Percentiles rank a stretch among this genome's conserved stretches.
phyloP scores from a whole-genome alignment of 1,139 yeast genomes.

The Williopsis jadinii region DNA sequence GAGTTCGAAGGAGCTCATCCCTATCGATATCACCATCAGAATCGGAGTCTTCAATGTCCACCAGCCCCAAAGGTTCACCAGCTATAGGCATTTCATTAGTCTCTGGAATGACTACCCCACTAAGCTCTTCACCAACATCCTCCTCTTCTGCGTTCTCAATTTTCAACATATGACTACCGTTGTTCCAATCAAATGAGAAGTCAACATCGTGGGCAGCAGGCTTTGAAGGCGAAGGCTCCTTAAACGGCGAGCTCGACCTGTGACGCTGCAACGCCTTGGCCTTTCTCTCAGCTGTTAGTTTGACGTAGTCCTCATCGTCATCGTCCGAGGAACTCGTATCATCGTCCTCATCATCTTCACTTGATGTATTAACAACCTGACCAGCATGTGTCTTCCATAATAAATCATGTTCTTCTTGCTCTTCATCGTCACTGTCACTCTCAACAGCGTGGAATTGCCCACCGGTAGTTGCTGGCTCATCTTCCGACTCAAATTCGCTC shows the following conservation, averaged over 20 bases:
- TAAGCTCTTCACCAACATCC: conserved; percentile 65
- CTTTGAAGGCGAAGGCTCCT: conserved; percentile 11
- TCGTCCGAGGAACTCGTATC: conserved; percentile 51
- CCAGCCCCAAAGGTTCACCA: conserved; percentile 17
- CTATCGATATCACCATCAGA: conserved; percentile 57
- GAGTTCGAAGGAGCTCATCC: conserved; percentile 60
- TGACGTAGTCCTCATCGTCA: conserved; percentile 64
- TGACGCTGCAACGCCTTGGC: conserved; percentile 46
- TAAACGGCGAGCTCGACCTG: conserved; percentile 26
- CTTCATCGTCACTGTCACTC: conserved; percentile 22
- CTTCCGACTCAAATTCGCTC: conserved; percentile 20
- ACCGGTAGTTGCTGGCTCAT: conserved; percentile 4
- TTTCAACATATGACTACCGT: conserved; percentile 26
- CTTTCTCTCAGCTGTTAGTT: conserved; percentile 60
- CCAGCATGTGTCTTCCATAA: conserved; percentile 22
- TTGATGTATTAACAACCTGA: conserved; percentile 22
- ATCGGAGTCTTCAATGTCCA: conserved; percentile 23
- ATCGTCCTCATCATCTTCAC: conserved; percentile 32
- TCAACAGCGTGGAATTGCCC: conserved; percentile 22
- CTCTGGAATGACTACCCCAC: conserved; percentile 11
- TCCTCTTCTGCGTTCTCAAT: conserved; percentile 37
- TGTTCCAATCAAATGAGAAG: conserved; percentile 52
- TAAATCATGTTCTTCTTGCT: conserved; percentile 21
- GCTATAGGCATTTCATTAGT: conserved; percentile 10
- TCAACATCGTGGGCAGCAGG: conserved; percentile 31